Conservation (phyloP, 2,329 filamentous ascomycete species). For the Claviceps sp. region DNA sequence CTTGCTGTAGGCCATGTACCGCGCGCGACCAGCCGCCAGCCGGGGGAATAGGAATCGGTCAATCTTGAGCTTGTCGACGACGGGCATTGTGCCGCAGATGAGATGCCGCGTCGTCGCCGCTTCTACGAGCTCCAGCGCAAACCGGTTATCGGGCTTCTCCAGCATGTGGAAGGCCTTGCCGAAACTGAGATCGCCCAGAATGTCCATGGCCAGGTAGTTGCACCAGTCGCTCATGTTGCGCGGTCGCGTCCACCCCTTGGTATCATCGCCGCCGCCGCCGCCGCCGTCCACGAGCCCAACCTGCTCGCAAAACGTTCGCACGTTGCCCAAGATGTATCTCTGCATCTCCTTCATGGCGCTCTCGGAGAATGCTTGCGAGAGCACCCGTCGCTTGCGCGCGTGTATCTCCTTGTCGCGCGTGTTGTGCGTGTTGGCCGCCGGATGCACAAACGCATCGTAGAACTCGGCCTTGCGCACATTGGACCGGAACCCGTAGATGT, state of each 20-base stretch:
- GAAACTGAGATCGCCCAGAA: slow-evolving; percentile 46
- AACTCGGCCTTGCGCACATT: slow-evolving; percentile 57
- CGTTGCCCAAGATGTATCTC: slow-evolving; percentile 49
- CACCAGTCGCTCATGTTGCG: slow-evolving; percentile 52
- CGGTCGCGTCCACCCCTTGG: slow-evolving; percentile 42
- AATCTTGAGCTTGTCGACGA: slow-evolving; percentile 50
- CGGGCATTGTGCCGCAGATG: slow-evolving; percentile 59
- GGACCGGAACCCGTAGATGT: slow-evolving; percentile 50
- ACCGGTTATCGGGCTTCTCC: slow-evolving; percentile 45
- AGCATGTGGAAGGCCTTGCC: slow-evolving; percentile 51
- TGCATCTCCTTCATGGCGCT: slow-evolving; percentile 55
- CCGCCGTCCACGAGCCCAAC: slow-evolving; percentile 28
- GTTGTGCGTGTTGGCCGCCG: slow-evolving; percentile 60
- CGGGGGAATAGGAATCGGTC: slow-evolving; percentile 55
- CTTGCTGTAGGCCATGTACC: slow-evolving; percentile 60
- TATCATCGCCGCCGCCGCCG: slow-evolving; percentile 26
- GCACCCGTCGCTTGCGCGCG: slow-evolving; percentile 55
- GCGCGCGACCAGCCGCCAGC: slow-evolving; percentile 51
- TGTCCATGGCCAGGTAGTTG: slow-evolving; percentile 49
- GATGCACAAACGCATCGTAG: slow-evolving; percentile 60
- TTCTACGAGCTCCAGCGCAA: slow-evolving; percentile 53
- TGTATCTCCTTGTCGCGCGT: slow-evolving; percentile 54
- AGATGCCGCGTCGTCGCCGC: slow-evolving; percentile 55
- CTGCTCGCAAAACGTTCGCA: slow-evolving; percentile 51
- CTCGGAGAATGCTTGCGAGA: slow-evolving; percentile 60